Evolutionary conservation across 23 red algal genomes (phyloP), one percentile per base, ranked within the genome.

Genomic region (Pyropia yezoensis): DNA sequence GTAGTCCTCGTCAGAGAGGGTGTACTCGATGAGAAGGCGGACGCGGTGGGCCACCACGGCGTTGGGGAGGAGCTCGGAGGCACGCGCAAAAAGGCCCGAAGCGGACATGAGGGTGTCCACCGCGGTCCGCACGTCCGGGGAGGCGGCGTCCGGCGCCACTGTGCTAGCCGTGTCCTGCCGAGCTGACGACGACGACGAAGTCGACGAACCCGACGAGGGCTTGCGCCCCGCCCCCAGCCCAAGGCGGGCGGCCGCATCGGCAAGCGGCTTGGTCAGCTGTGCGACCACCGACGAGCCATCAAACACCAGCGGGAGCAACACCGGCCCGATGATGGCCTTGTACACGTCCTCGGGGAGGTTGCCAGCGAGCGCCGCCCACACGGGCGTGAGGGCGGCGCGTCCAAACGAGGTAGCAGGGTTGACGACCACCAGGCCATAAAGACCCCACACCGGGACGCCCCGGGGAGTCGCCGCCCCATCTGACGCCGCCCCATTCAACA

Each of bases 401-500:
- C 27, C 26, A 47, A 76, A 90, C 21, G 68, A 82, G 14, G 86
- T 75, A 0, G 86, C 86, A 13, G 86, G 86, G 69, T 90, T 90
- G 30, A 90, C 27, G 62, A 90, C 13, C 50, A 82, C 21, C 13
- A 78, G 49, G 4, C 71, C 51, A 16, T 90, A 62, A 14, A 87
- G 39, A 1, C 39, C 39, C 39, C 39, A 47, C 6, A 1, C 39
- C 6, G 39, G 39, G 4, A 8, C 39, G 39, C 7, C 39, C 39
- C 0, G 6, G 6, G 39, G 6, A 1, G 39, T 47, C 39, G 39
- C 39, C 7, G 39, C 6, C 30, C 2, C 30, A 2, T 2, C 30
- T 6, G 30, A 2, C 30, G 30, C 30, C 30, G 6, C 39, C 39
- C 39, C 39, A 6, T 33, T 33, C 30, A 6, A 33, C 30, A 6